These are phyloP conservation scores for Leccinum arenicola DNA, from an alignment of 768 basidiomycete genomes.

Conservation along the genomic window DNA sequence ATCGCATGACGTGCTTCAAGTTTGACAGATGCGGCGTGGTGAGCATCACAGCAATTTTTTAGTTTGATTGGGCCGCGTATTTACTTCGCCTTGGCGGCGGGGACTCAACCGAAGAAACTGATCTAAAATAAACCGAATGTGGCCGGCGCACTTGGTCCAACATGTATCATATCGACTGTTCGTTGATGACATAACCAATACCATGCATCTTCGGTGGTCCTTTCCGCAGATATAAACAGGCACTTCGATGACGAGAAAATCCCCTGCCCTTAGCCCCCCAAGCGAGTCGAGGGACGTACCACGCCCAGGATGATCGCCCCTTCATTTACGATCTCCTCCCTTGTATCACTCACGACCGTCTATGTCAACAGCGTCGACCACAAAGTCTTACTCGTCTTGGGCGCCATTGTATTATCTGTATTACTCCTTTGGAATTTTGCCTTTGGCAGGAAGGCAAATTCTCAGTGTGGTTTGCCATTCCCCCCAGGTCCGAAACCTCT, in stretches of 20 bases:
- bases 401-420: background rate
- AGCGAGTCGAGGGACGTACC: background rate
- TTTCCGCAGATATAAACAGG: conserved; percentile 6
- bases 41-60: background rate
- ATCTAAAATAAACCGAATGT: background rate
- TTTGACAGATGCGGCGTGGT: background rate
- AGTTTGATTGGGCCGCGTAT: background rate
- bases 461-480: conserved; percentile 8
- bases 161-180: background rate
- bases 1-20: background rate
- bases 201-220: background rate
- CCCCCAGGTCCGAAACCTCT: conserved; percentile 33
- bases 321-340: conserved; percentile 1
- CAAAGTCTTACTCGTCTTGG: background rate
- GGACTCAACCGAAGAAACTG: background rate
- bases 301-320: background rate
- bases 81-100: background rate
- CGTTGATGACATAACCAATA: background rate
- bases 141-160: background rate
- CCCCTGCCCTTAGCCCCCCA: background rate
- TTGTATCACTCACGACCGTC: background rate
- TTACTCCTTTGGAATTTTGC: conserved; percentile 6
- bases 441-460: conserved; percentile 1
- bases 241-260: background rate
- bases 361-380: background rate